phyloP scores from a whole-genome alignment of 2,329 filamentous ascomycete genomes.

The Colletotrichum higginsianum region DNA sequence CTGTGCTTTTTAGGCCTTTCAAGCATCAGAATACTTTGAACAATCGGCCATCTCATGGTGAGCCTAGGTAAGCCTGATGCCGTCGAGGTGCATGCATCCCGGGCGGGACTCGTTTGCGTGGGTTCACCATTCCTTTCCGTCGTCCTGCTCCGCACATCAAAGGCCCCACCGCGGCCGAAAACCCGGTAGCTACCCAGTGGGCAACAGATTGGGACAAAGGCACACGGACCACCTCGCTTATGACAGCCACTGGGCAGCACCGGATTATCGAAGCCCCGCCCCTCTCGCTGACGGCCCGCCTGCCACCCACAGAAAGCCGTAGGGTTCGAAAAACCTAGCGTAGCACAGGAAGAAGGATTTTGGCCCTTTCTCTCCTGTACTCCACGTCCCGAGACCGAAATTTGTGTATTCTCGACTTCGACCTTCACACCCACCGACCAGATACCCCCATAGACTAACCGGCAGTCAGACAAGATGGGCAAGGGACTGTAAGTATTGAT shows the following conservation, averaged over 20 bases:
- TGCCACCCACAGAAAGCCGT: conserved; percentile 5
- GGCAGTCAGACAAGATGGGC: conserved; percentile 68
- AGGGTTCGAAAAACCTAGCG: conserved; percentile 38
- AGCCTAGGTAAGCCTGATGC: neutral
- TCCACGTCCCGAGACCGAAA: conserved; percentile 23
- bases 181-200: neutral
- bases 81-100: neutral
- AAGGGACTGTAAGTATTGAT: conserved; percentile 71
- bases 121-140: neutral
- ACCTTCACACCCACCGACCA: conserved; percentile 42
- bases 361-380: conserved; percentile 7
- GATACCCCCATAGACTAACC: conserved; percentile 42
- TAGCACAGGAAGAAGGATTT: conserved; percentile 24
- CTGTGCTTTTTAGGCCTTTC: neutral
- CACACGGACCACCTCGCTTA: conserved; percentile 37
- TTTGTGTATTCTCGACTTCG: conserved; percentile 20
- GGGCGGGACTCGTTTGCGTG: neutral
- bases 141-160: neutral
- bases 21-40: neutral
- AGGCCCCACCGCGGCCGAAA: neutral
- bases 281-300: neutral
- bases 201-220: neutral
- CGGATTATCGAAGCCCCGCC: conserved; percentile 33
- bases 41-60: neutral
- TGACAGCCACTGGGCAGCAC: neutral